Percentiles rank a stretch among this genome's conserved stretches.
These are phyloP conservation scores for Xanthoceras sorbifolium DNA, from an alignment of 345 rosid species.

Conservation along the genomic window DNA sequence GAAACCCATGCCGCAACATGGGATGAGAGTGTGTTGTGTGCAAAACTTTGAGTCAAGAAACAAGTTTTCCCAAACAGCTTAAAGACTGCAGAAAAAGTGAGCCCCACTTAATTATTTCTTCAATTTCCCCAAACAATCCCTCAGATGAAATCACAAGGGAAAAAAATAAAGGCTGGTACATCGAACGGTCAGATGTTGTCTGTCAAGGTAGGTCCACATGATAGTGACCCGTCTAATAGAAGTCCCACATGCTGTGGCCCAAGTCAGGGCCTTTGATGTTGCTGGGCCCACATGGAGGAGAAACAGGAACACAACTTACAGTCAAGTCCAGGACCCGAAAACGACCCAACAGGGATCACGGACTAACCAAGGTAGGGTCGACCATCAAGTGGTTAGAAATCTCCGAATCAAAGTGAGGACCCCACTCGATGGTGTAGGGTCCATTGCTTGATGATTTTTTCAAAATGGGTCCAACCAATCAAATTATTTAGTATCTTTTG, in stretches of 20 bases:
- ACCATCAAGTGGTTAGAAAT: slow-evolving; percentile 24
- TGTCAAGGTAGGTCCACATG: neutral
- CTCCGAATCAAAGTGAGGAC: slow-evolving; percentile 1
- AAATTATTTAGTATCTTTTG: slow-evolving; percentile 12
- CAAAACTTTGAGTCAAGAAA: no score
- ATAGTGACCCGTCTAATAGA: slow-evolving; percentile 1
- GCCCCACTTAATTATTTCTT: neutral
- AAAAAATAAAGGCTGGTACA: neutral
- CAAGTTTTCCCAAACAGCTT: slow-evolving; percentile 21
- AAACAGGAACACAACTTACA: slow-evolving; percentile 12
- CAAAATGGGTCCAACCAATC: slow-evolving; percentile 5
- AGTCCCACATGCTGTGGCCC: neutral
- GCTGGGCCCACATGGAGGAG: slow-evolving; percentile 21
- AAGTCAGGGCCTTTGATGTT: slow-evolving; percentile 6
- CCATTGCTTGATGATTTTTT: slow-evolving; percentile 12
- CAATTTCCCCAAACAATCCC: no score
- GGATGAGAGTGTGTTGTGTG: neutral
- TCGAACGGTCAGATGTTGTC: slow-evolving; percentile 22
- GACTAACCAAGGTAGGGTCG: slow-evolving; percentile 23
- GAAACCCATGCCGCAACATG: slow-evolving; percentile 15
- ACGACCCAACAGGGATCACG: slow-evolving; percentile 26
- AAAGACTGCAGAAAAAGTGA: slow-evolving; percentile 3
- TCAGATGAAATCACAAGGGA: neutral
- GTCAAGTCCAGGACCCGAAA: slow-evolving; percentile 32
- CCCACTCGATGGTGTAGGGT: neutral